Evolutionary conservation across 345 rosid genomes (phyloP).

Genomic region (Anastatica hierochuntica): DNA sequence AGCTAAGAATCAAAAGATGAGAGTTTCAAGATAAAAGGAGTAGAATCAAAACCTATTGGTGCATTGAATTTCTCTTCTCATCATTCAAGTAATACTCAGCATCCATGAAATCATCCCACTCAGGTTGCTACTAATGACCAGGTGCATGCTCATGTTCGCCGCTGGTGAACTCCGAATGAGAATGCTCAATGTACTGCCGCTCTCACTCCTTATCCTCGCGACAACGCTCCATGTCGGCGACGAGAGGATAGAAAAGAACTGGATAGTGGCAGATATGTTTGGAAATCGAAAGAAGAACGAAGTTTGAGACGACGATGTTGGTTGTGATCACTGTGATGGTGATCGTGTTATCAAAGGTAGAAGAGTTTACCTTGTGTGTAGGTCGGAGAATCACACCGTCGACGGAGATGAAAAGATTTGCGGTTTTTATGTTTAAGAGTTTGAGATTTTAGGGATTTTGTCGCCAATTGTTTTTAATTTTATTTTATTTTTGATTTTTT

Average conservation of each 20-base stretch:
- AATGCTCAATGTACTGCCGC: constrained; percentile 47
- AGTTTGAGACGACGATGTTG: constrained; percentile 49
- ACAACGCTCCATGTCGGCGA: constrained; percentile 62
- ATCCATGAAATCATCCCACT: constrained; percentile 88
- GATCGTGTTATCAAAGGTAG: no score
- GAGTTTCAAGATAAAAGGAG: neutral
- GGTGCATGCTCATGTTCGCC: constrained; percentile 26
- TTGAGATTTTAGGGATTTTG: no score
- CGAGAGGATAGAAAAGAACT: constrained; percentile 58
- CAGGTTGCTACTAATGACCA: constrained; percentile 72
- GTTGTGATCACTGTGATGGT: constrained; percentile 22
- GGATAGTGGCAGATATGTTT: constrained; percentile 39
- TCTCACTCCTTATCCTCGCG: constrained; percentile 88
- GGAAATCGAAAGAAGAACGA: constrained; percentile 44
- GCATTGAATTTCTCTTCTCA: constrained; percentile 63
- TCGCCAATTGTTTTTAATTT: no score
- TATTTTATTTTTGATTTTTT: no score
- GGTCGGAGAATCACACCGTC: no score
- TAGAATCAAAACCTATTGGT: constrained; percentile 69
- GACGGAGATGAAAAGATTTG: no score
- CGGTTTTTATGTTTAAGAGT: no score
- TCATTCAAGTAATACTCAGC: constrained; percentile 90
- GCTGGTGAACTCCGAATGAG: constrained; percentile 44
- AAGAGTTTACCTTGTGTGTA: no score
- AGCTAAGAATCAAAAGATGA: neutral